These are phyloP conservation scores for Phytophthora multivora DNA, from an alignment of 352 stramenopile species.

Conservation along the genomic window DNA sequence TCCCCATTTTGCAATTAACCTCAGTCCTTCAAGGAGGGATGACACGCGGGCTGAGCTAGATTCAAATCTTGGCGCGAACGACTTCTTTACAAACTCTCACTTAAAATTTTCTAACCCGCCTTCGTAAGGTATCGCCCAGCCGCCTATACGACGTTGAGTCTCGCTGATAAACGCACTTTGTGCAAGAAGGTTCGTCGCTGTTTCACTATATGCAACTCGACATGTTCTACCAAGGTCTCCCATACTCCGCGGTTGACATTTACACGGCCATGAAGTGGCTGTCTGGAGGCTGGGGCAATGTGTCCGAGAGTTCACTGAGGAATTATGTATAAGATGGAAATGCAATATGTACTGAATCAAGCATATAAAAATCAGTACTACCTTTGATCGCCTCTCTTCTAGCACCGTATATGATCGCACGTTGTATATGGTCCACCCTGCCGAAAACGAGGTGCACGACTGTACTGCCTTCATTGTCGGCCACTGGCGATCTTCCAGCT, in stretches of 20 bases:
- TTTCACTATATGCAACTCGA: neutral
- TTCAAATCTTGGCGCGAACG: neutral
- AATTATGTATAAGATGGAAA: constrained; percentile 14
- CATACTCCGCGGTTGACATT: constrained; percentile 6
- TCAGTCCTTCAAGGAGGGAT: neutral
- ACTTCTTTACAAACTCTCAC: neutral
- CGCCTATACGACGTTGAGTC: neutral
- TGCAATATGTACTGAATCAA: constrained; percentile 11
- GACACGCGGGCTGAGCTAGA: neutral
- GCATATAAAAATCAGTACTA: neutral
- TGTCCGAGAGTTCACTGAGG: constrained; percentile 10
- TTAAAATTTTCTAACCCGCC: neutral
- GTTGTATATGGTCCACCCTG: neutral
- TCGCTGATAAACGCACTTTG: neutral
- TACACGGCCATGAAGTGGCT: constrained; percentile 16
- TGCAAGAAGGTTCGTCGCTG: neutral
- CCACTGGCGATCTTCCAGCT: no score
- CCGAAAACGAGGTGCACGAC: neutral
- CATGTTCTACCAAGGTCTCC: constrained; percentile 3
- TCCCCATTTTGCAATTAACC: neutral
- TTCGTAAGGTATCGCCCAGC: neutral
- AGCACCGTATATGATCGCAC: neutral
- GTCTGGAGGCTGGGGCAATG: constrained; percentile 7
- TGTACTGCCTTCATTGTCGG: no score
- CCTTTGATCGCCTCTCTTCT: neutral